phyloP scores from a whole-genome alignment of 2,329 filamentous ascomycete genomes.

The Phialocephala sp. region DNA sequence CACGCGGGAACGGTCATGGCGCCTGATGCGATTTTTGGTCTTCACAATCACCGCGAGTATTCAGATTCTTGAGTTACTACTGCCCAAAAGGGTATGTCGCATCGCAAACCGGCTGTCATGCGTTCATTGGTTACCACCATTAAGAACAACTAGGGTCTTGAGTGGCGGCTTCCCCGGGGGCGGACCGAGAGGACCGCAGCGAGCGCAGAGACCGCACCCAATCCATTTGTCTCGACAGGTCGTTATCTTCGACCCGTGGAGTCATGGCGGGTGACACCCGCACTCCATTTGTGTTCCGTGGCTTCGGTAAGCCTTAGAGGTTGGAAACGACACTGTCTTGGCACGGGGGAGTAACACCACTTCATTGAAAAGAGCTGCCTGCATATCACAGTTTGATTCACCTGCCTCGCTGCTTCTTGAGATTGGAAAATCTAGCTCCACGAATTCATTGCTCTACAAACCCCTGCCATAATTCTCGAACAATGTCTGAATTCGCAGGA shows the following conservation, averaged over 20 bases:
- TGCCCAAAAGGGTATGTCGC: constrained; percentile 14
- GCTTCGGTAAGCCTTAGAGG: neutral
- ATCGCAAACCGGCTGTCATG: constrained; percentile 11
- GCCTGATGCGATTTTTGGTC: neutral
- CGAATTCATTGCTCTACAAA: neutral
- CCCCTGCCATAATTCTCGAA: neutral
- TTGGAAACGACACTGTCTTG: neutral
- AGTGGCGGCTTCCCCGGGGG: constrained; percentile 17
- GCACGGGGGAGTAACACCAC: neutral
- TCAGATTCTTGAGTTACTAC: neutral
- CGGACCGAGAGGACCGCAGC: constrained; percentile 11
- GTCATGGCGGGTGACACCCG: neutral
- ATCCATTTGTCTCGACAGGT: neutral
- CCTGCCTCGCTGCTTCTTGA: neutral
- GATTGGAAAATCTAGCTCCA: neutral
- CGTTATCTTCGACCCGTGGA: constrained; percentile 9
- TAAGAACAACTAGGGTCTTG: neutral
- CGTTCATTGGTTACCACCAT: neutral
- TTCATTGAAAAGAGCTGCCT: neutral
- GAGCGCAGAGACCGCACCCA: constrained; percentile 7
- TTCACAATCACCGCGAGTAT: neutral
- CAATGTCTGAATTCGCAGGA: neutral
- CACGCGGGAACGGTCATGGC: neutral
- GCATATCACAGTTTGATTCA: neutral
- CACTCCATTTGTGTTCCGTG: neutral